These are phyloP conservation scores for Triangularia verruculosa DNA, from an alignment of 2,329 filamentous ascomycete species.

Conservation along the genomic window DNA sequence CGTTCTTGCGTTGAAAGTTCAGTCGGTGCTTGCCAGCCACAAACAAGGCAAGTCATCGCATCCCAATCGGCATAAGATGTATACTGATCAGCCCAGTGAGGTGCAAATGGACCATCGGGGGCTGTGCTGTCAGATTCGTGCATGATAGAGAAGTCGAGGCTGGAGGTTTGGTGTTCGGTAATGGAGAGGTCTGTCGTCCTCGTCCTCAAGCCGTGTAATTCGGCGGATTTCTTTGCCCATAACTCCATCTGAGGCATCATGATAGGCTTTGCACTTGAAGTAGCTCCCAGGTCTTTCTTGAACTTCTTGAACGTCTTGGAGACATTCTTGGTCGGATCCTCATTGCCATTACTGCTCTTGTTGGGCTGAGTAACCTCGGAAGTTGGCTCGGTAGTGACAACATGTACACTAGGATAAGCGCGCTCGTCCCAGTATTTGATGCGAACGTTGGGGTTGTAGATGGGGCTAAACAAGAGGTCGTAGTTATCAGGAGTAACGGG, in stretches of 20 bases:
- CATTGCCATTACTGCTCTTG: conserved; percentile 37
- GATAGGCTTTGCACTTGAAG: conserved; percentile 47
- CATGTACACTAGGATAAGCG: conserved; percentile 65
- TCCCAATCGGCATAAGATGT: conserved; percentile 60
- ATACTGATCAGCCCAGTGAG: conserved; percentile 36
- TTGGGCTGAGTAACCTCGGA: conserved; percentile 36
- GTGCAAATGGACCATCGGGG: conserved; percentile 26
- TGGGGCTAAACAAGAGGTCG: conserved; percentile 65
- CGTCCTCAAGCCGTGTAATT: conserved; percentile 55
- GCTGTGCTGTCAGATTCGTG: conserved; percentile 13
- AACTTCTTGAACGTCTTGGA: conserved; percentile 45
- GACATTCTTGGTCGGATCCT: conserved; percentile 30
- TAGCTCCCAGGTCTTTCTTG: conserved; percentile 50
- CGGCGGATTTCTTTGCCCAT: conserved; percentile 68
- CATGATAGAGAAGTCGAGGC: conserved; percentile 6
- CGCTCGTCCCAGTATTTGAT: conserved; percentile 75
- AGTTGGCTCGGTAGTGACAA: conserved; percentile 53
- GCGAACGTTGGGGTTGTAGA: conserved; percentile 64
- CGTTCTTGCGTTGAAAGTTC: conserved; percentile 34
- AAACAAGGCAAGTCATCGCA: conserved; percentile 51
- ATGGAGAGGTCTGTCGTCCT: conserved; percentile 23
- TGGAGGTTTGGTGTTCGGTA: conserved; percentile 1
- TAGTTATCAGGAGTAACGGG: conserved; percentile 53
- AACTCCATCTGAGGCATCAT: conserved; percentile 65
- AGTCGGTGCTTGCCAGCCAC: conserved; percentile 55